Evolutionary conservation across 768 basidiomycete genomes (phyloP).

Genomic region (Auriculariales sp.): DNA sequence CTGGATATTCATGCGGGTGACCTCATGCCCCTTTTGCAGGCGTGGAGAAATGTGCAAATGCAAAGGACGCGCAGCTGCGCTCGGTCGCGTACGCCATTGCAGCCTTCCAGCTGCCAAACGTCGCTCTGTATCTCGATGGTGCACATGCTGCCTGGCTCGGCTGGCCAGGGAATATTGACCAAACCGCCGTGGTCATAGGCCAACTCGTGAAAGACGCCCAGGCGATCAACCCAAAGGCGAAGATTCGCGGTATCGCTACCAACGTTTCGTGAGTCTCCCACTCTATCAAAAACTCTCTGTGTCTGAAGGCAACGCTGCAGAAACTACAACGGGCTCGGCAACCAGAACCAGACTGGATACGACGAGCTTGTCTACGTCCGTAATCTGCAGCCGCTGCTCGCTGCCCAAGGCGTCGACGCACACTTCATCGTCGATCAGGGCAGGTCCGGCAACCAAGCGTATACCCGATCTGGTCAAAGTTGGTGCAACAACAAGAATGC

Average conservation of each 20-base stretch:
- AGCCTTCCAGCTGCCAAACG: slow-evolving; percentile 15
- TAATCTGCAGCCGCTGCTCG: slow-evolving; percentile 17
- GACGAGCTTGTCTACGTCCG: slow-evolving; percentile 20
- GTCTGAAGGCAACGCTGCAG: slow-evolving; percentile 13
- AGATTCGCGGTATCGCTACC: slow-evolving; percentile 20
- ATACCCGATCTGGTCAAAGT: slow-evolving; percentile 14
- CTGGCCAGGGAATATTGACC: slow-evolving; percentile 18
- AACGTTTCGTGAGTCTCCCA: neutral
- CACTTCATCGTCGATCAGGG: slow-evolving; percentile 26
- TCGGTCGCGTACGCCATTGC: slow-evolving; percentile 17
- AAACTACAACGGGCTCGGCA: slow-evolving; percentile 22
- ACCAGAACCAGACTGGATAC: slow-evolving; percentile 15
- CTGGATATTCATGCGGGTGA: neutral
- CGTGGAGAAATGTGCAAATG: slow-evolving; percentile 18
- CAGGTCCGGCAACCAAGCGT: slow-evolving; percentile 15
- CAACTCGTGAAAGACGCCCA: slow-evolving; percentile 17
- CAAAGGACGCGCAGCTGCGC: slow-evolving; percentile 16
- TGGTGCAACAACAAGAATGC: slow-evolving; percentile 21
- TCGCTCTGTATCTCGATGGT: slow-evolving; percentile 19
- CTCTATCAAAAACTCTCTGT: too few relatives aligned
- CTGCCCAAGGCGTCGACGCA: slow-evolving; percentile 16
- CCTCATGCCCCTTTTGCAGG: too few relatives aligned
- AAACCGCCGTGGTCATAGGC: slow-evolving; percentile 16
- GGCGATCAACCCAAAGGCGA: slow-evolving; percentile 13
- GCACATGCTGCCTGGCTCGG: slow-evolving; percentile 23